phyloP scores from a whole-genome alignment of 768 basidiomycete genomes.

The Favolaschia claudopus region DNA sequence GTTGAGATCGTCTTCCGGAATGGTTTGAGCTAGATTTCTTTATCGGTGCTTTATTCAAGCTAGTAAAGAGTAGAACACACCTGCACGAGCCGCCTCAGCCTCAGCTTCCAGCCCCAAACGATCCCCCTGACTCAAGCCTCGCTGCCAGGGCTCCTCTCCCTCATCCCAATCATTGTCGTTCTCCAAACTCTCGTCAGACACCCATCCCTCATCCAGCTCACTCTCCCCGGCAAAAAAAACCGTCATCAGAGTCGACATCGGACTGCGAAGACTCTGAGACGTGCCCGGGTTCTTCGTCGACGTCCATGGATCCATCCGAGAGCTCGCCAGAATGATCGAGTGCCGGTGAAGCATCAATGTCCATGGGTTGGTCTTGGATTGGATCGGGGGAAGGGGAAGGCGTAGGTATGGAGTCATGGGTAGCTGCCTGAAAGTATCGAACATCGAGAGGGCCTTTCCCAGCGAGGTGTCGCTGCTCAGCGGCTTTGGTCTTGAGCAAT shows the following conservation, averaged over 20 bases:
- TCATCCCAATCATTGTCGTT: constrained; percentile 8
- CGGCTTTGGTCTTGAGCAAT: too few species aligned
- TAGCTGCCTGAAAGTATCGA: too few species aligned
- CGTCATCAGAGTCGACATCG: constrained; percentile 8
- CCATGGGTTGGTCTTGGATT: too few species aligned
- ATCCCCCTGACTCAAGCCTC: constrained; percentile 9
- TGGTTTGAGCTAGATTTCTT: neutral
- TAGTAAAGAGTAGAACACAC: neutral
- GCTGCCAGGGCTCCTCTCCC: constrained; percentile 13
- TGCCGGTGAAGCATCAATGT: too few species aligned
- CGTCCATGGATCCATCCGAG: too few species aligned
- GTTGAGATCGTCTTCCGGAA: constrained; percentile 3
- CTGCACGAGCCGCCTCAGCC: constrained; percentile 3
- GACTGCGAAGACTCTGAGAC: constrained; percentile 6
- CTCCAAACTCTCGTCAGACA: constrained; percentile 2
- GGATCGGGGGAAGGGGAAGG: too few species aligned
- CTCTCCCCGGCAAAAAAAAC: neutral
- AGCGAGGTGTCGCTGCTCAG: too few species aligned
- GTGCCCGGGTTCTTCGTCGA: neutral
- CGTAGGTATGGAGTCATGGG: too few species aligned
- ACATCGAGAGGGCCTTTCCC: too few species aligned
- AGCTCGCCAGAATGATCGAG: too few species aligned
- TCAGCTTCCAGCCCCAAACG: constrained; percentile 8
- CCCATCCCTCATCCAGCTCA: neutral
- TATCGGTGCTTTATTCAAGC: neutral